Conservation (phyloP, 805 yeast genomes). For the Candida fluviatilis region DNA sequence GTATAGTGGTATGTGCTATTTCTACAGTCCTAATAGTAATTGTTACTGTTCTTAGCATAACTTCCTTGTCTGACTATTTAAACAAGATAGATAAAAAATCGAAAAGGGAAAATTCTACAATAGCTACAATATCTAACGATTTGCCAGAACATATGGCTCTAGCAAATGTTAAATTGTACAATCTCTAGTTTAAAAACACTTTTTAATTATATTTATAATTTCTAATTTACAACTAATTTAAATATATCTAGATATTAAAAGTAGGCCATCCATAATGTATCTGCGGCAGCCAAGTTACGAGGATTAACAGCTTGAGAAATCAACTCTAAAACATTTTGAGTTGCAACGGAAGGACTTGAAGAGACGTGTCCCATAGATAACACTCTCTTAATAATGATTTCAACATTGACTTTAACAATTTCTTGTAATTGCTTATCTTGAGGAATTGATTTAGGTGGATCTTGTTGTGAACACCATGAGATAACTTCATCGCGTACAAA, state of each 20-base stretch:
- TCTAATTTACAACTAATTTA: neutral
- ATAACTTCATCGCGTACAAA: constrained; percentile 95
- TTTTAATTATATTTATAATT: neutral
- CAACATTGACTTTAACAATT: constrained; percentile 85
- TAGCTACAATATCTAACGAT: neutral
- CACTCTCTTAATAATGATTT: constrained; percentile 74
- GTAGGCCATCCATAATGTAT: constrained; percentile 94
- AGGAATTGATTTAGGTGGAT: constrained; percentile 64
- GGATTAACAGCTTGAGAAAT: constrained; percentile 96
- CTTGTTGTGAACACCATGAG: constrained; percentile 89
- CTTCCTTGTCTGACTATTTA: constrained; percentile 18
- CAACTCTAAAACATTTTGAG: constrained; percentile 85
- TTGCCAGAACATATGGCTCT: neutral
- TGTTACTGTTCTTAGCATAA: constrained; percentile 9
- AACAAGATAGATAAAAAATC: constrained; percentile 15
- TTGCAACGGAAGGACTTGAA: constrained; percentile 70
- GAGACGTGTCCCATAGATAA: constrained; percentile 59
- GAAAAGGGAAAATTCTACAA: neutral
- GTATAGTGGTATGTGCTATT: constrained; percentile 13
- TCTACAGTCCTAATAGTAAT: constrained; percentile 11
- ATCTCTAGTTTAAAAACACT: neutral
- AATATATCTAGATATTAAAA: constrained; percentile 35
- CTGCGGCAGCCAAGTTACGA: constrained; percentile 85
- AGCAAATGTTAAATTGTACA: neutral
- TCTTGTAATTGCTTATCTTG: constrained; percentile 83